Base-by-base conservation (phyloP, 106 monocot genomes). In the Dioscorea alata region DNA sequence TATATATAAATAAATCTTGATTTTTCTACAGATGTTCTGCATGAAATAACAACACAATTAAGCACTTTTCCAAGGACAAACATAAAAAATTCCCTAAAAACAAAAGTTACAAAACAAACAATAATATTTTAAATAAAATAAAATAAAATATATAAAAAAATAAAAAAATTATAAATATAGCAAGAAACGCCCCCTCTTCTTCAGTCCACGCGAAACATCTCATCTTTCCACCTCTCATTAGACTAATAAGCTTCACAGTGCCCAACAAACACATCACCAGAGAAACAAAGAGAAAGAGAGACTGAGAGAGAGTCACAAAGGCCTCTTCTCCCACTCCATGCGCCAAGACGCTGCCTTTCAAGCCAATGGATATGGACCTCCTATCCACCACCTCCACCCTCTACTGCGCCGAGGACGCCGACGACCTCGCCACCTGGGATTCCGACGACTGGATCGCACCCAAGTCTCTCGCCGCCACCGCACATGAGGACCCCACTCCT, bases 381-480 rank as follows among this genome's bases (percentile, higher is more conserved):
- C 54, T 54, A 16, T 54, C 54, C 18, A 14, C 54, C 54, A 54
- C 54, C 19, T 54, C 54, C 7, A 15, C 18, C 54, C 54, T 54
- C 54, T 54, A 54, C 54, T 54, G 54, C 54, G 54, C 54, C 54
- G 54, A 54, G 54, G 54, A 54, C 54, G 54, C 54, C 54, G 54
- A 54, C 54, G 19, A 16, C 5, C 15, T 54, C 54, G 15, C 54
- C 54, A 19, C 19, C 54, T 16, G 19, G 54, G 54, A 54, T 14
- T 16, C 15, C 54, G 54, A 54, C 54, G 54, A 54, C 54, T 18
- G 54, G 54, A 13, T 2, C 54, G 0, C 15, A 19, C 42, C 19
- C 4, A 19, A 19, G 18, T 16, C 54, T 54, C 54, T 19, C 54
- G 6, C 13, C 54, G 54, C 54, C 12, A 13, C 19, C 4, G 54